Percentiles rank a stretch among this genome's conserved stretches.
Conservation (phyloP, 139 green algal species). For the Bryopsis sp. region DNA sequence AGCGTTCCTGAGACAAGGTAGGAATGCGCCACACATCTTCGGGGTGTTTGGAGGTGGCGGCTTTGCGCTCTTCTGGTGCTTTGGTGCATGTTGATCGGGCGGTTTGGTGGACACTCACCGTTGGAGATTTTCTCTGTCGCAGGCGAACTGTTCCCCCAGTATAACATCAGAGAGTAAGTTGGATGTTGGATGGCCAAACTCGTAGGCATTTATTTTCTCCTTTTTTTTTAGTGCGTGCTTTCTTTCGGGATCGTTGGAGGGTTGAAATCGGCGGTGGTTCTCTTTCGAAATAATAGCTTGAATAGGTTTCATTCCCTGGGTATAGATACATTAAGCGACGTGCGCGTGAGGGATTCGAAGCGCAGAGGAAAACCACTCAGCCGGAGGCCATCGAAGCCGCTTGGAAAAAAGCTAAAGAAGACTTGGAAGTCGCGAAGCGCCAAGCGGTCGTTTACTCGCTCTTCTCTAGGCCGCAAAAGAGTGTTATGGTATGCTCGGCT, state of each 20-base stretch:
- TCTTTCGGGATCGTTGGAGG: too few species aligned
- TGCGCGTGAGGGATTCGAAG: neutral
- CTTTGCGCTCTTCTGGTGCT: neutral
- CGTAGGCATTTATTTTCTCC: too few species aligned
- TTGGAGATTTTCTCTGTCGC: too few species aligned
- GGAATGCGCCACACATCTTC: too few species aligned
- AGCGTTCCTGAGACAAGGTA: constrained; percentile 15
- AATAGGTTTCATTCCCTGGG: neutral
- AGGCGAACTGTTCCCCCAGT: constrained; percentile 5
- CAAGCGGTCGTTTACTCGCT: neutral
- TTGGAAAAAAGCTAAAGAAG: neutral
- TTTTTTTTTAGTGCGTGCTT: too few species aligned
- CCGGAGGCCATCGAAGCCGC: neutral
- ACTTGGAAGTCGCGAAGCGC: neutral
- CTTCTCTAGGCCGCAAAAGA: constrained; percentile 4
- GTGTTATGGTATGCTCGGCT: constrained; percentile 5
- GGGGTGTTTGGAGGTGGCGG: neutral
- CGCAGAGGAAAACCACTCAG: neutral
- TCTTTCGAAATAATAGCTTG: neutral
- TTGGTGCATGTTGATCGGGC: too few species aligned
- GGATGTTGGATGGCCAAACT: too few species aligned
- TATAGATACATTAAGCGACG: constrained; percentile 8
- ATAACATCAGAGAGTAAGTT: constrained; percentile 14
- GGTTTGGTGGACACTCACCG: too few species aligned
- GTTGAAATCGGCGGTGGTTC: neutral